Evolutionary conservation across 73 alveolate species (phyloP), one percentile per base, ranked within the genome.

Genomic region (Diophrys sp.): DNA sequence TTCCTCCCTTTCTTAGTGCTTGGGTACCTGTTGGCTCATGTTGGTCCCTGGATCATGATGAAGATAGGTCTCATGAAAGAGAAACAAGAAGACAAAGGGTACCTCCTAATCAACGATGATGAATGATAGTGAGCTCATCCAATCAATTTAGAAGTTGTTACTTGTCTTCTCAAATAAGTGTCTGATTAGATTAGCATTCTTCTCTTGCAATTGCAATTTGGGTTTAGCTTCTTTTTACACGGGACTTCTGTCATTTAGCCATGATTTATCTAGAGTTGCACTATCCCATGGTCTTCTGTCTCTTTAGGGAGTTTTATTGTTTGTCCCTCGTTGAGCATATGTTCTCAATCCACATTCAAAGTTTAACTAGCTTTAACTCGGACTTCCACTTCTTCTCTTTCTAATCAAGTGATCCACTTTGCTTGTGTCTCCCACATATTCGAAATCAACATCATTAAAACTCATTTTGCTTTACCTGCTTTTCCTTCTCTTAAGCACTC

Each of bases 371-470:
- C 33, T 11, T 28, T 28, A 24, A 31, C 30, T 71, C 23, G 79
- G 68, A 1, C 53, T 23, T 1, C 56, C 79, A 5, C 29, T 33
- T 8, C 14, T 23, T 2, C 56, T 33, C 5, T 32, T 71, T 27
- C 34, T 71, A 71, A 71, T 71, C 67, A 75, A 14, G 56, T 56
- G 68, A 1, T 24, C 24, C 2, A 75, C 28, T 0, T 62, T 33
- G 29, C 23, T 56, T 28, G 83, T 56, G 24, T 75, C 56, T 1
- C 83, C 83, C 1, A n/a, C 29, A 29, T 75, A 75, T 27, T 56
- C 71, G 31, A 75, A 75, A 75, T 75, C 83, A 27, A 75, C 75
- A 56, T 24, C 68, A 24, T 75, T 75, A 33, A 75, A 75, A 53
- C 56, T 75, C 27, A 33, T 54, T 29, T 70, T 75, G 27, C 74